A percentile compares a stretch with the other conserved stretches of the same genome.
phyloP scores from a whole-genome alignment of 306 rosid genomes.

The Corylus heterophylla region DNA sequence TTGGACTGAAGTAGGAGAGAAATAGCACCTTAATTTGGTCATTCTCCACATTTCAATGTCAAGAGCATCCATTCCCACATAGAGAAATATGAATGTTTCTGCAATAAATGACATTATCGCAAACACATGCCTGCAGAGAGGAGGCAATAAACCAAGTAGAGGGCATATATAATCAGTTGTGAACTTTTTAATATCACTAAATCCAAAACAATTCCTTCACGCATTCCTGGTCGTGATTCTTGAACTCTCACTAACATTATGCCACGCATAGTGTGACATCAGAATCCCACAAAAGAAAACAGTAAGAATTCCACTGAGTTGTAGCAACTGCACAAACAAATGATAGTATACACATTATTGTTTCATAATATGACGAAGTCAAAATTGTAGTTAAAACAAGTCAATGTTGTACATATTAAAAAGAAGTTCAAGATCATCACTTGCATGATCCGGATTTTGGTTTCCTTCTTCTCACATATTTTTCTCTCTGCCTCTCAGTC shows the following conservation, averaged over 20 bases:
- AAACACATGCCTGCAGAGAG: conserved; percentile 67
- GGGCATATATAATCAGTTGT: neutral
- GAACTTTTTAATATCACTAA: conserved; percentile 5
- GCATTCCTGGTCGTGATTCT: conserved; percentile 77
- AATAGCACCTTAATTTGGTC: conserved; percentile 61
- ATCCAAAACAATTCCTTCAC: conserved; percentile 2
- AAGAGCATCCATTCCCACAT: conserved; percentile 95
- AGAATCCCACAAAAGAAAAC: conserved; percentile 92
- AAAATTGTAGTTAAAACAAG: neutral
- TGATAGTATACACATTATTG: neutral
- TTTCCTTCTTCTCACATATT: neutral
- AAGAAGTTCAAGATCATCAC: neutral
- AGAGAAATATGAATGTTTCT: conserved; percentile 87
- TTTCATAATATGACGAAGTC: neutral
- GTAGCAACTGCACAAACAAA: conserved; percentile 51
- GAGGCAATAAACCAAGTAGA: conserved; percentile 3
- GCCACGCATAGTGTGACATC: conserved; percentile 93
- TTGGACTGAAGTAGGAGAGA: conserved; percentile 8
- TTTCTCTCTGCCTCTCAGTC: neutral
- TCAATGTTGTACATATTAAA: neutral
- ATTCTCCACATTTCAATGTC: conserved; percentile 88
- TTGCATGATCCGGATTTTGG: neutral
- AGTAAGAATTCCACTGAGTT: conserved; percentile 93
- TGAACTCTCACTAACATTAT: conserved; percentile 69
- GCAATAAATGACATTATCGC: conserved; percentile 87